Conservation (phyloP, 768 basidiomycete species). For the Pisolithus tinctorius region DNA sequence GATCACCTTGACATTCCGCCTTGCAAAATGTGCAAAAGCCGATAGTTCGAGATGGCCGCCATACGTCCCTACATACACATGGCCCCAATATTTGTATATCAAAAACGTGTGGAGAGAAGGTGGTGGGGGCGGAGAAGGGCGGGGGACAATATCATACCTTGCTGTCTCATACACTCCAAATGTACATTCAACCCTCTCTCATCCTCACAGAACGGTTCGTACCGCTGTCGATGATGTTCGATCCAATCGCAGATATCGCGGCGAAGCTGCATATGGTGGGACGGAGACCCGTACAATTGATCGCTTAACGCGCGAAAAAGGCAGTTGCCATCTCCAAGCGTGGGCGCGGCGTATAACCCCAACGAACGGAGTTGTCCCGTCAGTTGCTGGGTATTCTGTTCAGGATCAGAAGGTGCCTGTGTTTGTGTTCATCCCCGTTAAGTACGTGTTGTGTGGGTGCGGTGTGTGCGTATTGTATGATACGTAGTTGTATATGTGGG, state of each 20-base stretch:
- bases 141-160: slow-evolving; percentile 38
- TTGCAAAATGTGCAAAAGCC: slow-evolving; percentile 78
- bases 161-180: slow-evolving; percentile 71
- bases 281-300: slow-evolving; percentile 74
- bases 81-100: slow-evolving; percentile 8
- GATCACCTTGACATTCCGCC: slow-evolving; percentile 81
- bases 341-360: slow-evolving; percentile 83
- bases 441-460: not conserved
- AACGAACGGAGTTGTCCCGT: slow-evolving; percentile 66
- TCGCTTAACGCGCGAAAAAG: slow-evolving; percentile 88
- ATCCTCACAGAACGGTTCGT: slow-evolving; percentile 83
- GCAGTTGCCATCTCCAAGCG: slow-evolving; percentile 88
- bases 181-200: slow-evolving; percentile 73
- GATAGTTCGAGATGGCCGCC: slow-evolving; percentile 93
- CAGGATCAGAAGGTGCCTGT: slow-evolving; percentile 50
- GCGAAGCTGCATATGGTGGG: slow-evolving; percentile 61
- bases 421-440: not conserved
- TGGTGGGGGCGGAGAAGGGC: slow-evolving; percentile 7
- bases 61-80: slow-evolving; percentile 56
- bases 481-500: slow-evolving; percentile 8
- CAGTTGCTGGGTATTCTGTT: slow-evolving; percentile 58
- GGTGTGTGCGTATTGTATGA: not conserved
- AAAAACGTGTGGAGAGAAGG: slow-evolving; percentile 7
- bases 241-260: slow-evolving; percentile 82
- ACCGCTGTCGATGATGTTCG: slow-evolving; percentile 56